Base-by-base conservation (phyloP, 257 asterid species). In the Linderniella brevidens region DNA sequence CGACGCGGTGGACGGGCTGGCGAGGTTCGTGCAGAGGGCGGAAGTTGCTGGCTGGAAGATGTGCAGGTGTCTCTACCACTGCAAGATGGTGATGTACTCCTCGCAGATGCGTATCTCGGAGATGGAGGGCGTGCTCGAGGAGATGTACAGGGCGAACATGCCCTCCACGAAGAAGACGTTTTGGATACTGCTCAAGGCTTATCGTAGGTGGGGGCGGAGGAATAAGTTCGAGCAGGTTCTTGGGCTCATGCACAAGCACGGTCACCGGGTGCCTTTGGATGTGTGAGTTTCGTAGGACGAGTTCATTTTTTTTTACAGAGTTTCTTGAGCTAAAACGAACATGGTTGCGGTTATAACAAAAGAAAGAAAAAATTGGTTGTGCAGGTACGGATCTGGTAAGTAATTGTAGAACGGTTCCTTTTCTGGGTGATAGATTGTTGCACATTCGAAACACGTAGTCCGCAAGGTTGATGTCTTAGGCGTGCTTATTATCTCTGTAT, bases 31-130 rank as follows among this genome's bases (percentile, higher is more conserved):
- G 49, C 59, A 19, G 48, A 76, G 61, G 17, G 87, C 96, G 8
- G 87, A 80, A 49, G 29, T 39, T 56, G 82, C 78, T 18, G 98
- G 87, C 15, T 88, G 95, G 95, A 80, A 43, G 71, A 49, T 55
- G 13, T 72, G 92, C 54, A 68, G 93, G 50, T 74, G 87, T 44
- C 76, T 78, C 44, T 88, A 88, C 70, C 98, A 80, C 67, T 67
- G 86, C 70, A 69, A 68, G 71, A 88, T 84, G 94, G 82, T 81
- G 10, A 55, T 88, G 94, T 88, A 80, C 60, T 35, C 77, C 25
- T 55, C 72, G 2, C 70, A 80, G 40, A 76, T 29, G 74, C 86
- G 93, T 41, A 65, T 88, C 54, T 17, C 68, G 37, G 98, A 88
- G 53, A 88, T 88, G 98, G 98, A 88, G 65, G 59, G 48, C 43